Evolutionary conservation across 2,329 filamentous ascomycete species (phyloP).

Genomic region (Claviceps sp.): DNA sequence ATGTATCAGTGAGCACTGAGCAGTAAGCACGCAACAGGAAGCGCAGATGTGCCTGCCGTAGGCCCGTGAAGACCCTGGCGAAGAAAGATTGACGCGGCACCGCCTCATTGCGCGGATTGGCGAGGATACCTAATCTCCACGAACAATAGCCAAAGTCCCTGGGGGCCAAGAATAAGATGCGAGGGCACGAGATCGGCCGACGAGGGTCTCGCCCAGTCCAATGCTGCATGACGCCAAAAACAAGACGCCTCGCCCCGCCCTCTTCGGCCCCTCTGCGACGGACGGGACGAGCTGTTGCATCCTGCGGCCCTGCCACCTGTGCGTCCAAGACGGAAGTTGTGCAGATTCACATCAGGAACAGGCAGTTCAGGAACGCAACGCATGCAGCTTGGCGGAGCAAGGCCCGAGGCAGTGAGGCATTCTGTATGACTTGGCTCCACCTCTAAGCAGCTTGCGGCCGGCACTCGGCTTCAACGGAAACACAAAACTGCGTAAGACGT

Average conservation of each 20-base stretch:
- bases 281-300: not conserved
- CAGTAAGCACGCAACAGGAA: no score
- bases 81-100: no score
- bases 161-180: not conserved
- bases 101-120: not conserved
- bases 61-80: no score
- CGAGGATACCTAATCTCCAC: not conserved
- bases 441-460: not conserved
- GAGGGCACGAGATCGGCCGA: not conserved
- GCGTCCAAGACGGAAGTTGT: not conserved
- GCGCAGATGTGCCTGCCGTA: no score
- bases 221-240: not conserved
- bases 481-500: no score
- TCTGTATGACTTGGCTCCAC: not conserved
- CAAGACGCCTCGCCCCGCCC: not conserved
- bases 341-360: no score
- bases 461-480: not conserved
- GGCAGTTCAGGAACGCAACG: not conserved
- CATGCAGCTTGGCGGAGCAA: not conserved
- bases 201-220: not conserved
- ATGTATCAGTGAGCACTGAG: no score
- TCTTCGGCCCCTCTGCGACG: not conserved
- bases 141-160: not conserved
- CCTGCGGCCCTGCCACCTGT: not conserved
- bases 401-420: not conserved